Evolutionary conservation across 768 basidiomycete species (phyloP).

Genomic region (Dictyophora rubrovolvata): DNA sequence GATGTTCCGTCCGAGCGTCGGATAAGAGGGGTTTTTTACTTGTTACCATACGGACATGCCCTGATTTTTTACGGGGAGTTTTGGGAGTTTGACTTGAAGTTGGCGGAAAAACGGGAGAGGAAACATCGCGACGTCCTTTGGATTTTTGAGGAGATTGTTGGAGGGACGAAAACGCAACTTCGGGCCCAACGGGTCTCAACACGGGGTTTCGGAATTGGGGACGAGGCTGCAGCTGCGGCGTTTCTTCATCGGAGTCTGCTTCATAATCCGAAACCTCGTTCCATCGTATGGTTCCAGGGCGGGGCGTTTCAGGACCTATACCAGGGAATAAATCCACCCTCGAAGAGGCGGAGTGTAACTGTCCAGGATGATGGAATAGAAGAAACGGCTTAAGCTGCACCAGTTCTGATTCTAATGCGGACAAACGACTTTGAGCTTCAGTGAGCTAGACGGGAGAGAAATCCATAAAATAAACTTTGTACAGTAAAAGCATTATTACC

Average conservation of each 20-base stretch:
- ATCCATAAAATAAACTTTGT: constrained; percentile 7
- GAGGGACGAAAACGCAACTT: constrained; percentile 16
- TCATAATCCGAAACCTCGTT: constrained; percentile 12
- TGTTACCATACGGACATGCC: neutral
- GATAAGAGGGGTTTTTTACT: constrained; percentile 15
- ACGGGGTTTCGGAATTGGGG: constrained; percentile 6
- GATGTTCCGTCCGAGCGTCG: constrained; percentile 63
- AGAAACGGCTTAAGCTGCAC: constrained; percentile 56
- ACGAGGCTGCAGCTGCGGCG: constrained; percentile 8
- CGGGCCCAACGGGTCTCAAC: constrained; percentile 12
- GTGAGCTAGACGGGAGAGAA: constrained; percentile 34
- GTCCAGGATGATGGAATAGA: constrained; percentile 43
- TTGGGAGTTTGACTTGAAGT: constrained; percentile 1
- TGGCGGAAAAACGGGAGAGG: neutral
- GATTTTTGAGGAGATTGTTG: constrained; percentile 10
- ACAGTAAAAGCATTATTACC: constrained; percentile 27
- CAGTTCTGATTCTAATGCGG: constrained; percentile 53
- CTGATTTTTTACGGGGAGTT: neutral
- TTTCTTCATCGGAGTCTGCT: constrained; percentile 20
- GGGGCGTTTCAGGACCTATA: neutral
- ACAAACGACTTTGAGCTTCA: constrained; percentile 44
- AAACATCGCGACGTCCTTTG: constrained; percentile 2
- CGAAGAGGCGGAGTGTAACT: constrained; percentile 13
- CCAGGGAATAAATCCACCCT: neutral
- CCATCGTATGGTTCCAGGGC: constrained; percentile 12